Evolutionary conservation across 768 basidiomycete species (phyloP), one percentile per base, ranked within the genome.

Genomic region (Termitomyces sp.): DNA sequence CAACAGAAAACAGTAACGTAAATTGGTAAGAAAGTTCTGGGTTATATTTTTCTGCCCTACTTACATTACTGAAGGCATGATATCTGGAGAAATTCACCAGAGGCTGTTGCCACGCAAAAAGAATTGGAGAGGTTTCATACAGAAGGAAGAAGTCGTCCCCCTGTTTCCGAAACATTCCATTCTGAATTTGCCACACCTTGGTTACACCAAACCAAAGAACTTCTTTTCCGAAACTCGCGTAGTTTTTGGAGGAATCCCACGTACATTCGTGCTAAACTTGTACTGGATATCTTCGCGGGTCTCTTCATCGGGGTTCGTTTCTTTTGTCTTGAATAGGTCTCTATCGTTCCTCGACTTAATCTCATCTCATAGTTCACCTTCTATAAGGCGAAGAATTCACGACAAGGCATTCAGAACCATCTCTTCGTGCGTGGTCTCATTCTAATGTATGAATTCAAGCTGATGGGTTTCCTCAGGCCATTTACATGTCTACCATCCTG

Each of bases 371-470:
- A 66, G 69, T 88, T 88, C 64, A 83, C 86, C 0, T 88, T 88
- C 68, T 88, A 79, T 73, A 79, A 84, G 60, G 72, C 81, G 1
- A 79, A 82, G 36, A 64, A 82, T 56, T 72, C 79, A 1, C 74
- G 81, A 36, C 83, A 82, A 61, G 87, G 80, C 40, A 80, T 75
- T 1, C 86, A 88, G 64, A 82, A 87, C 67, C 84, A 86, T 63
- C 76, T 88, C 23, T 88, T 88, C 61, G 85, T 86, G 62, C 50
- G 82, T 74, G 38, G 52, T 50, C 10, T 57, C 20, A 13, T 50
- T 13, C 50, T 13, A 14, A 20, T 28, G n/a, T 16, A 12, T 4
- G 28, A 16, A 5, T 12, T 0, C 20, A 12, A 9, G 51, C 26
- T 23, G 20, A 57, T 23, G 3, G 13, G 20, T 47, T 50, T 28